phyloP scores from a whole-genome alignment of 768 basidiomycete species.

The Rhizopogon roseolus region DNA sequence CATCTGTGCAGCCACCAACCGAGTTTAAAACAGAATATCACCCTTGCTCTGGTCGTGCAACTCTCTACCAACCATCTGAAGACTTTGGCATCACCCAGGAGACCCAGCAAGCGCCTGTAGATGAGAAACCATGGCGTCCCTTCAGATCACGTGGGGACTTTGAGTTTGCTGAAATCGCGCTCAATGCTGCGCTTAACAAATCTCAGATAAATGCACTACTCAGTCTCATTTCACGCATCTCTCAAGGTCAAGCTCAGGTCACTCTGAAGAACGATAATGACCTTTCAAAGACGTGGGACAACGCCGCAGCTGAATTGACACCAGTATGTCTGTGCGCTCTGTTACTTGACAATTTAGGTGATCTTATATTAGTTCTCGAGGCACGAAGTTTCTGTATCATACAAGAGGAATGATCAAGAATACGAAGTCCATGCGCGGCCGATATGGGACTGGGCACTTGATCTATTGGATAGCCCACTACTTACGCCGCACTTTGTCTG shows the following conservation, averaged over 20 bases:
- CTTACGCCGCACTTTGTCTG: constrained; percentile 19
- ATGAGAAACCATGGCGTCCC: constrained; percentile 5
- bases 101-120: not conserved
- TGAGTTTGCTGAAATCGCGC: constrained; percentile 7
- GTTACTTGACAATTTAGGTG: not conserved
- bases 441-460: constrained; percentile 6
- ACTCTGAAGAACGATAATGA: constrained; percentile 4
- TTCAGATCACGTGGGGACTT: constrained; percentile 5
- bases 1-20: not conserved
- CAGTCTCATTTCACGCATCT: not conserved
- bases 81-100: constrained; percentile 4
- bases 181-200: constrained; percentile 9
- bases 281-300: constrained; percentile 2
- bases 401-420: constrained; percentile 1
- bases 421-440: not conserved
- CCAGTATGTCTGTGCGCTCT: constrained; percentile 1
- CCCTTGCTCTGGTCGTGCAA: constrained; percentile 9
- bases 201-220: constrained; percentile 3
- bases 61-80: constrained; percentile 9
- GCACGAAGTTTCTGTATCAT: not conserved
- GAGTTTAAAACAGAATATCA: constrained; percentile 23
- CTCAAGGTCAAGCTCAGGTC: constrained; percentile 15
- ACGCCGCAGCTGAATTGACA: not conserved
- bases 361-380: constrained; percentile 1
- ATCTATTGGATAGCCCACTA: not conserved